A percentile compares a stretch with the other conserved stretches of the same genome.
These are phyloP conservation scores for Alternaria solani DNA, from an alignment of 2,329 filamentous ascomycete genomes.

Conservation along the genomic window DNA sequence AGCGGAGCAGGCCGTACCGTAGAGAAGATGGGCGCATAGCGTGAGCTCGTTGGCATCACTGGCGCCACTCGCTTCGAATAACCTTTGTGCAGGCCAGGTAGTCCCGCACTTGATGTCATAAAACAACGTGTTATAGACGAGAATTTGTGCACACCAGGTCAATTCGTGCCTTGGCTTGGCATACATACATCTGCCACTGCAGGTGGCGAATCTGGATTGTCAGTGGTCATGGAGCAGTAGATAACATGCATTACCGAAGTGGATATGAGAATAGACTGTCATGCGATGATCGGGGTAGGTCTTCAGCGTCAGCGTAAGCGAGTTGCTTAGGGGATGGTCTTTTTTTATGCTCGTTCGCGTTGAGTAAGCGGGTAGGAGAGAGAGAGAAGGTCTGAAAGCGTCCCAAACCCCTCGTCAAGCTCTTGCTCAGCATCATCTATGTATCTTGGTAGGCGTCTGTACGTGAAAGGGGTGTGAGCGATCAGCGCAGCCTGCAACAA, in stretches of 20 bases:
- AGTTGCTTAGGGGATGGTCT: constrained; percentile 36
- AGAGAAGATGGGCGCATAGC: constrained; percentile 27
- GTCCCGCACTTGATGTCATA: constrained; percentile 37
- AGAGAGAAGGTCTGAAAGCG: constrained; percentile 17
- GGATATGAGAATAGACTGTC: constrained; percentile 34
- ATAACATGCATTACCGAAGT: constrained; percentile 42
- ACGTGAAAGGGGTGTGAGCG: constrained; percentile 23
- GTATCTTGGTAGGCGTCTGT: constrained; percentile 33
- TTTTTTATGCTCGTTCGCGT: constrained; percentile 15
- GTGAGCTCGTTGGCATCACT: constrained; percentile 20
- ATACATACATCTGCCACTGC: constrained; percentile 31
- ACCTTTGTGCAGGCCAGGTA: constrained; percentile 27
- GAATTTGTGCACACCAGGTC: constrained; percentile 29
- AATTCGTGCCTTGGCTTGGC: constrained; percentile 30
- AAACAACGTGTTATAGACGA: constrained; percentile 36
- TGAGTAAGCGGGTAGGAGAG: not conserved
- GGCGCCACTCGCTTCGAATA: constrained; percentile 35
- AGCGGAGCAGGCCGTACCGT: constrained; percentile 35
- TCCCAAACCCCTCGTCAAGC: constrained; percentile 23
- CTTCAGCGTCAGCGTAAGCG: constrained; percentile 31
- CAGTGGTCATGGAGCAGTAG: constrained; percentile 35
- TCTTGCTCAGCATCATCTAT: constrained; percentile 36
- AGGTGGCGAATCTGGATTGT: constrained; percentile 31
- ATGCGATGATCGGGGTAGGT: constrained; percentile 33
- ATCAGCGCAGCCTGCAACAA: constrained; percentile 38